Percentiles rank a stretch among this genome's conserved stretches.
Conservation (phyloP, 306 rosid genomes). For the Trifolium fragiferum region DNA sequence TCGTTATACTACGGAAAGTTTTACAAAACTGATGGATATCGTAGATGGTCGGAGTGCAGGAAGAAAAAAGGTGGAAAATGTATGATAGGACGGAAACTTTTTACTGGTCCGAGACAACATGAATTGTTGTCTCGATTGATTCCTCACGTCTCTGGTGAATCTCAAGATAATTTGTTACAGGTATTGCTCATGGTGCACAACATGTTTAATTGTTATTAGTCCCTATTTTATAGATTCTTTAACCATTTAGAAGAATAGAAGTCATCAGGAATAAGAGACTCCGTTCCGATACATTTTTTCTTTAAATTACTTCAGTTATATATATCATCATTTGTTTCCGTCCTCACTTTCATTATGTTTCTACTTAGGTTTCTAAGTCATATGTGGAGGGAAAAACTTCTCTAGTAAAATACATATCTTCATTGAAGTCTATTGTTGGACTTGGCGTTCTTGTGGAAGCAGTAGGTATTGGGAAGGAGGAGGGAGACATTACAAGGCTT, state of each 20-base stretch:
- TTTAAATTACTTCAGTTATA: no score
- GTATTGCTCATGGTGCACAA: no score
- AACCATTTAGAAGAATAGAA: neutral
- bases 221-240: neutral
- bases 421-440: constrained; percentile 68
- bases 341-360: neutral
- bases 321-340: neutral
- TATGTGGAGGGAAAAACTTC: neutral
- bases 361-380: neutral
- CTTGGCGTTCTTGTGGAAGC: constrained; percentile 68
- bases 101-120: constrained; percentile 70
- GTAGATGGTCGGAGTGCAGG: constrained; percentile 70
- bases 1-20: constrained; percentile 79
- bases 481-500: constrained; percentile 32
- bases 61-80: constrained; percentile 65
- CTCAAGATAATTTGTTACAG: constrained; percentile 9
- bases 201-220: no score
- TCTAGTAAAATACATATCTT: neutral
- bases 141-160: constrained; percentile 58
- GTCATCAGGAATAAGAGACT: neutral
- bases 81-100: constrained; percentile 60
- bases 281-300: no score
- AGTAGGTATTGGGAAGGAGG: constrained; percentile 70
- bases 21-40: constrained; percentile 62
- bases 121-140: constrained; percentile 71